These are phyloP conservation scores for Fusarium vanettenii DNA, from an alignment of 2,329 filamentous ascomycete species.

Conservation along the genomic window DNA sequence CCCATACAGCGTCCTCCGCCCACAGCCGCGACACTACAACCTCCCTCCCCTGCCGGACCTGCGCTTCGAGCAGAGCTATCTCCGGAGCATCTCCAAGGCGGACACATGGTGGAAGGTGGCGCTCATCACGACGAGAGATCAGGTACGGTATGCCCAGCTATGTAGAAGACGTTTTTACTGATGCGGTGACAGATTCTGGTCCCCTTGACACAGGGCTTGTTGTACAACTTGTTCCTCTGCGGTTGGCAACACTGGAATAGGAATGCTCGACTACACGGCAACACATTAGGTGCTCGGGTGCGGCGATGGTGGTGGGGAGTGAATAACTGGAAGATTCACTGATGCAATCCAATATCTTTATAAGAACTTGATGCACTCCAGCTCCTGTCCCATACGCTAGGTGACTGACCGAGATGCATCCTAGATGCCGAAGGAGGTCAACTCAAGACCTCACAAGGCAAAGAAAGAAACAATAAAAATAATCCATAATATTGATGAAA, in stretches of 20 bases:
- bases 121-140: constrained; percentile 89
- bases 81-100: constrained; percentile 85
- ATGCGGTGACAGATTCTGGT: constrained; percentile 73
- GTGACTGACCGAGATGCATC: neutral
- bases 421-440: neutral
- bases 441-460: neutral
- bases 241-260: constrained; percentile 95
- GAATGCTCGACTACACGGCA: constrained; percentile 80
- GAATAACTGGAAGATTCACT: constrained; percentile 84
- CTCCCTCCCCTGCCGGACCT: constrained; percentile 83
- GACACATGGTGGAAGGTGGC: constrained; percentile 82
- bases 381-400: neutral
- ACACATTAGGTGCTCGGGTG: constrained; percentile 78
- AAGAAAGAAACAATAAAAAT: neutral
- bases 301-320: constrained; percentile 95
- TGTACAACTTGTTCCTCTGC: constrained; percentile 87
- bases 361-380: constrained; percentile 3
- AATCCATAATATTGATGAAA: neutral
- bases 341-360: constrained; percentile 13
- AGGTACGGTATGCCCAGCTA: constrained; percentile 67
- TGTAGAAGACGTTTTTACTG: neutral
- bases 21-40: constrained; percentile 58
- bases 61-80: constrained; percentile 97
- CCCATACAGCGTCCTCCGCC: constrained; percentile 72
- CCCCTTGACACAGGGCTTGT: constrained; percentile 85